Base-by-base conservation (phyloP, 257 asterid species). In the Scutellaria galericulata region DNA sequence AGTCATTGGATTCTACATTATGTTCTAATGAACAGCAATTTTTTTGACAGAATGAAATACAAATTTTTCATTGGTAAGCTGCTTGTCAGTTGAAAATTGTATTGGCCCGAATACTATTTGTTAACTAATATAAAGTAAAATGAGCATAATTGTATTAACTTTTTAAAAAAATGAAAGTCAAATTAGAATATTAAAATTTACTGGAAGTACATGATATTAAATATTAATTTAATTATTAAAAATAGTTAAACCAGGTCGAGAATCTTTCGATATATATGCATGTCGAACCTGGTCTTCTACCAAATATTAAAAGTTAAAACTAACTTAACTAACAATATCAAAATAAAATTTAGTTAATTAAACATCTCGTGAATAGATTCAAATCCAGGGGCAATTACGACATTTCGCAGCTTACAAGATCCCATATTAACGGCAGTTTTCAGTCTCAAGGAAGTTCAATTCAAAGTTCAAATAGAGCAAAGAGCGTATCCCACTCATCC, bases 281-380 rank as follows among this genome's bases (percentile, higher is more conserved):
- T 31, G 37, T 31, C 37, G 37, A 31, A 4, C 37, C 3, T 31
- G 37, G 37, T 31, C 37, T 2, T 31, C 27, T 31, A 31, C 37
- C 37, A 31, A 31, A 31, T 31, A 31, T 31, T 2, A 31, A 31
- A 31, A 31, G 37, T 31, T 31, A 31, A 31, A 31, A 31, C 37
- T 3, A 31, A 31, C 37, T 31, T 31, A 31, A 31, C 37, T 31
- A 31, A 31, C 37, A 31, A 0, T 31, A 31, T 31, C 5, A 31
- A 9, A 37, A 10, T 9, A 15, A 51, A 14, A 37, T 7, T 8
- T 35, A n/a, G 35, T 39, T 27, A n/a, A 57, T n/a, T 7, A 44
- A 27, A 73, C 27, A 60, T 61, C 27, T 44, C 24, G 88, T 79
- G 75, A 70, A 75, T 77, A 81, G 48, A 47, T 39, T 6, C 47